Percentiles rank a stretch among this genome's conserved stretches.
phyloP scores from a whole-genome alignment of 306 rosid genomes.

The Acmispon strigosus region DNA sequence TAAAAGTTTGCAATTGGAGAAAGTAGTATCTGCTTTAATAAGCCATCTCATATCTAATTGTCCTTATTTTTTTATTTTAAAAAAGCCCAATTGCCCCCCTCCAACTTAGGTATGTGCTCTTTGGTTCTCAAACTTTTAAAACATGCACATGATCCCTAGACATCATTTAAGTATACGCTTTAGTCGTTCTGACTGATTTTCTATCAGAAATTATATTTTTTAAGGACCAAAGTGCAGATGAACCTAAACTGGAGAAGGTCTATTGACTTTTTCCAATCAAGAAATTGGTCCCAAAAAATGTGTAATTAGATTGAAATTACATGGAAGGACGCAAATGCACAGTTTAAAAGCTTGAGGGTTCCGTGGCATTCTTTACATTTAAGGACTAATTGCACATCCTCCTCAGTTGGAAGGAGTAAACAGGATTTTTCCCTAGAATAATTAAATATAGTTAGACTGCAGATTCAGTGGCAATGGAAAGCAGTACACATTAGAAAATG shows the following conservation, averaged over 20 bases:
- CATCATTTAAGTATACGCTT: no score
- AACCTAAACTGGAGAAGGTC: slow-evolving; percentile 1
- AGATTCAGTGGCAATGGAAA: background rate
- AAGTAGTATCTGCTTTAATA: background rate
- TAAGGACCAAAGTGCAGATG: background rate
- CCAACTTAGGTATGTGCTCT: background rate
- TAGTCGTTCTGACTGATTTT: background rate
- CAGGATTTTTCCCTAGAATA: background rate
- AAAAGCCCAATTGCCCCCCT: background rate
- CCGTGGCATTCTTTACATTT: background rate
- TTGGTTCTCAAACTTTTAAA: slow-evolving; percentile 6
- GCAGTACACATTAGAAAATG: background rate
- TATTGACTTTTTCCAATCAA: background rate
- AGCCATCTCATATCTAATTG: slow-evolving; percentile 7
- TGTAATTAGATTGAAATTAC: background rate
- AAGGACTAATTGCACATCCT: background rate
- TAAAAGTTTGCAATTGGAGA: background rate
- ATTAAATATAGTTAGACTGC: background rate
- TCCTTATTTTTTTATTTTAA: background rate
- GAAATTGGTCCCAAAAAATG: background rate
- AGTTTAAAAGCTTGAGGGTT: background rate
- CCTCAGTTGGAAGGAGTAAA: background rate
- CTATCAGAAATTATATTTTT: background rate
- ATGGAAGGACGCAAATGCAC: background rate
- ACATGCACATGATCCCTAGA: no score